phyloP scores from a whole-genome alignment of 441 rosid species.

The Pelargonium cotyledonis region DNA sequence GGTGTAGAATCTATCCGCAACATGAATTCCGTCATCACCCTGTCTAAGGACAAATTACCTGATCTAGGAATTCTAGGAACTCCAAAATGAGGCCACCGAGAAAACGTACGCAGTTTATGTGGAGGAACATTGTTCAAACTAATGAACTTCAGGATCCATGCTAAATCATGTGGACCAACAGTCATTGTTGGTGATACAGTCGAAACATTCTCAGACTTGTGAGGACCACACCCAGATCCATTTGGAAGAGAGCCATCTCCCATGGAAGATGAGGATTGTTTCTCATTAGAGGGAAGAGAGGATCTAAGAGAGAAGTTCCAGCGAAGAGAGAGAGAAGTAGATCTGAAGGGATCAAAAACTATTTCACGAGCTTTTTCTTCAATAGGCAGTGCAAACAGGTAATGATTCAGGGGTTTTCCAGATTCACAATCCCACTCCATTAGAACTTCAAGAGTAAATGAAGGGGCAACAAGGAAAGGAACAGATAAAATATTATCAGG shows the following conservation, averaged over 20 bases:
- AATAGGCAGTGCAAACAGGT: constrained; percentile 74
- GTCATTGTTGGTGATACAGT: constrained; percentile 55
- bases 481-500: constrained; percentile 41
- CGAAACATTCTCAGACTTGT: constrained; percentile 38
- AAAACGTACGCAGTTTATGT: constrained; percentile 89
- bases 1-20: constrained; percentile 86
- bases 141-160: constrained; percentile 87
- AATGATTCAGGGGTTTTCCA: constrained; percentile 85
- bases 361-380: constrained; percentile 84
- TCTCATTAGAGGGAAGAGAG: constrained; percentile 27
- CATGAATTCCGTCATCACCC: constrained; percentile 95
- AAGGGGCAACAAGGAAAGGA: constrained; percentile 72
- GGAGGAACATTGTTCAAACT: constrained; percentile 85
- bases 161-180: constrained; percentile 93
- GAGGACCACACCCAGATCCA: constrained; percentile 34
- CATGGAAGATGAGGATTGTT: constrained; percentile 33
- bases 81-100: constrained; percentile 96
- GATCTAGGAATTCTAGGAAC: constrained; percentile 74
- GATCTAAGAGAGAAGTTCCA: constrained; percentile 90
- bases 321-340: constrained; percentile 82
- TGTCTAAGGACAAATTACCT: constrained; percentile 85
- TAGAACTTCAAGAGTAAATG: constrained; percentile 71
- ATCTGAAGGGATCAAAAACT: constrained; percentile 92
- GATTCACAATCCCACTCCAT: constrained; percentile 98
- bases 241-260: constrained; percentile 29